Conservation (phyloP, 331 rosid genomes). For the Pyracantha coccinea region DNA sequence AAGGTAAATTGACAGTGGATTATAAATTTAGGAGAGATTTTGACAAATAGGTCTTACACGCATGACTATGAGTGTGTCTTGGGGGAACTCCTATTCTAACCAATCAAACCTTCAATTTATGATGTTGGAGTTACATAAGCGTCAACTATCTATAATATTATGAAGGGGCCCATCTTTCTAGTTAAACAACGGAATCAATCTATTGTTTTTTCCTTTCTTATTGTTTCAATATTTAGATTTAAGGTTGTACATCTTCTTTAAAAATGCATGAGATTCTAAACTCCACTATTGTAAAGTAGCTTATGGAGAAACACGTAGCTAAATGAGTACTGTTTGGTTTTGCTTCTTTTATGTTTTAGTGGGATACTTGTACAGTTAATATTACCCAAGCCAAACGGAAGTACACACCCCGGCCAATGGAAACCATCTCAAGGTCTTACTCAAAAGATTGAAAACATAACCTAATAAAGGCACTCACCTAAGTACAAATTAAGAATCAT, state of each 20-base stretch:
- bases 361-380: not conserved
- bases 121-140: not conserved
- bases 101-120: not conserved
- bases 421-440: not conserved
- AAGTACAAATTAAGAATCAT: not conserved
- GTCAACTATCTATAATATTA: not conserved
- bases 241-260: not conserved
- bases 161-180: not conserved
- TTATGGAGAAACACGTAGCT: not conserved
- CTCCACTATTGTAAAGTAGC: not conserved
- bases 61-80: constrained; percentile 6
- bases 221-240: not conserved
- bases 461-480: not conserved
- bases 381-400: not conserved
- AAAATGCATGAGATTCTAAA: not conserved
- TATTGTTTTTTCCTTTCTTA: too few species aligned
- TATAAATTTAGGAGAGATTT: too few species aligned
- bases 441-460: not conserved
- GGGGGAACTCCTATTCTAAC: not conserved
- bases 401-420: not conserved
- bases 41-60: not conserved
- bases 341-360: not conserved
- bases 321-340: not conserved
- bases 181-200: not conserved
- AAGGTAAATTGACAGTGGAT: too few species aligned